Evolutionary conservation across 768 basidiomycete species (phyloP).

Genomic region (Rhodosporidiobolus sp.): DNA sequence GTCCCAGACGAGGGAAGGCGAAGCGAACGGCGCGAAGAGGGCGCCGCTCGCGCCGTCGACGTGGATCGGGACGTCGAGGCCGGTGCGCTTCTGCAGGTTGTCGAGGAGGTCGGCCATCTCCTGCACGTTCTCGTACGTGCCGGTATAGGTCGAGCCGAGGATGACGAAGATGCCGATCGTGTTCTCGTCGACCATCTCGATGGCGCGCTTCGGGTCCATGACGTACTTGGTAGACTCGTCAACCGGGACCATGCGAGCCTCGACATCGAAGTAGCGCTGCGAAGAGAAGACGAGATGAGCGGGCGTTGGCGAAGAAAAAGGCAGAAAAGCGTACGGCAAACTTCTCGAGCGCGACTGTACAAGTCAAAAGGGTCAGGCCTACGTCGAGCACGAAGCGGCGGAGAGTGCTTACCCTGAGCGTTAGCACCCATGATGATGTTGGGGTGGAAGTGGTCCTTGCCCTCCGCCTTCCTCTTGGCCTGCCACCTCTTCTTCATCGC

Average conservation of each 20-base stretch:
- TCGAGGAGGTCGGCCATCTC: slow-evolving; percentile 73
- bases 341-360: slow-evolving; percentile 41
- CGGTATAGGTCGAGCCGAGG: slow-evolving; percentile 57
- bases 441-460: slow-evolving; percentile 63
- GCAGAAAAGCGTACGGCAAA: too few species aligned
- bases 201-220: slow-evolving; percentile 65
- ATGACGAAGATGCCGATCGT: slow-evolving; percentile 68
- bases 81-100: slow-evolving; percentile 55
- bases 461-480: slow-evolving; percentile 61
- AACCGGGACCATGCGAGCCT: slow-evolving; percentile 62
- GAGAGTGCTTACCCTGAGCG: too few species aligned
- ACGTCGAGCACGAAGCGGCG: too few species aligned
- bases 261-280: slow-evolving; percentile 58
- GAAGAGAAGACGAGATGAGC: neutral
- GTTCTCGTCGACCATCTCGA: slow-evolving; percentile 63
- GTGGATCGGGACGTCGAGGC: slow-evolving; percentile 57
- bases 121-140: slow-evolving; percentile 73
- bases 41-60: slow-evolving; percentile 65
- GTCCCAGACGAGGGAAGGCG: slow-evolving; percentile 46
- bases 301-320: neutral
- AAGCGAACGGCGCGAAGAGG: slow-evolving; percentile 62
- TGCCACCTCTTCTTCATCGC: slow-evolving; percentile 73
- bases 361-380: too few species aligned
- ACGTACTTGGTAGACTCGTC: slow-evolving; percentile 66
- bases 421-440: slow-evolving; percentile 64